Evolutionary conservation across 495 filamentous ascomycete species (phyloP).

Genomic region (Pyrenula massariospora): DNA sequence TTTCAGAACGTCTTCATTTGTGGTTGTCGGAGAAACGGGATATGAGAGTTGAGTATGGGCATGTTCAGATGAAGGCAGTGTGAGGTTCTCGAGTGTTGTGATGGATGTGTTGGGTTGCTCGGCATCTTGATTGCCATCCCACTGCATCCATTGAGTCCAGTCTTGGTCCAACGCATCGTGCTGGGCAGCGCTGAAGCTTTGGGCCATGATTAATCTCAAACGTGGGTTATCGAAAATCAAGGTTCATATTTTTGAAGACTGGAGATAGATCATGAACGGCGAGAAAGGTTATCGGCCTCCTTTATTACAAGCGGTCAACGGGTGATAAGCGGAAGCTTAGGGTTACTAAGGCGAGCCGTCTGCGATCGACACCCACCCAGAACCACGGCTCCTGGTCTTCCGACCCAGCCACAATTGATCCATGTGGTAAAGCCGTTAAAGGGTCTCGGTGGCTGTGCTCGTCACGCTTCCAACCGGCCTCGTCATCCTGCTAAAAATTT

Average conservation of each 20-base stretch:
- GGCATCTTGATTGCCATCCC: constrained; percentile 28
- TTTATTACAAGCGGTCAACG: neutral
- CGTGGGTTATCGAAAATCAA: neutral
- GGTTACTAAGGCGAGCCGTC: neutral
- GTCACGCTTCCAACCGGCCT: no score
- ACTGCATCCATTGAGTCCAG: constrained; percentile 41
- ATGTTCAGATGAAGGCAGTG: constrained; percentile 20
- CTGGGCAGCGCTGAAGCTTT: neutral
- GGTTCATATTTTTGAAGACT: no score
- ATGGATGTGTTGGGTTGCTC: constrained; percentile 13
- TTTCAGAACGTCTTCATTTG: neutral
- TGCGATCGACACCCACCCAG: no score
- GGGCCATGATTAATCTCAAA: neutral
- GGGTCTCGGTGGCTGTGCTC: no score
- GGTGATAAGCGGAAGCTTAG: neutral
- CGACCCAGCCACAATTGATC: no score
- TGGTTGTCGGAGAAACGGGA: constrained; percentile 7
- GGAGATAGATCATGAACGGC: no score
- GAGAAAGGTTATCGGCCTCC: no score
- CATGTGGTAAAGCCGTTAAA: no score
- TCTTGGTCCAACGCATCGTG: constrained; percentile 14
- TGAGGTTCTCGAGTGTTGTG: constrained; percentile 13
- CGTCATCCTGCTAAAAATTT: no score
- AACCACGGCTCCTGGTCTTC: no score
- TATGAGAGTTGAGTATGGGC: constrained; percentile 12